Evolutionary conservation across 331 rosid genomes (phyloP).

Genomic region (Pyracantha coccinea): DNA sequence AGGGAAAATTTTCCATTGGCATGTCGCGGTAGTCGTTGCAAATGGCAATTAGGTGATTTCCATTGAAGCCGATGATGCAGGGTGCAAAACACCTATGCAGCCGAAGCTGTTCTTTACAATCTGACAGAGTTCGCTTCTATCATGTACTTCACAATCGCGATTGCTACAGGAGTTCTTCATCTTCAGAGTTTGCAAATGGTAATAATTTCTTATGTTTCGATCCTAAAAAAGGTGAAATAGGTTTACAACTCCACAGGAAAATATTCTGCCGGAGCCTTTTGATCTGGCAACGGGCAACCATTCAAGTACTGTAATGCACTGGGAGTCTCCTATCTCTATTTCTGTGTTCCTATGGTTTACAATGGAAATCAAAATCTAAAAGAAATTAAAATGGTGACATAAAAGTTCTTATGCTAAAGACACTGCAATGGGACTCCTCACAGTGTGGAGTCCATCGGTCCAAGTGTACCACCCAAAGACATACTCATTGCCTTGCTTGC

Average conservation of each 20-base stretch:
- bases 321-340: slow-evolving; percentile 1
- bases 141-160: not conserved
- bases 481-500: slow-evolving; percentile 23
- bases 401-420: slow-evolving; percentile 26
- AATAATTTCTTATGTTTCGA: not conserved
- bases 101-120: not conserved
- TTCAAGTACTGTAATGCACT: not conserved
- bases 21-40: no score
- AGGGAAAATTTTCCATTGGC: no score
- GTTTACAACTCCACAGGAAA: not conserved
- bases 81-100: not conserved
- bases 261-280: not conserved
- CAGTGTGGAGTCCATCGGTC: slow-evolving; percentile 34
- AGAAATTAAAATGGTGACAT: not conserved
- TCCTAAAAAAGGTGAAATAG: not conserved
- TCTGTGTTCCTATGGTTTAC: not conserved
- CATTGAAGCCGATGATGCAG: not conserved
- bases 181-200: not conserved
- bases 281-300: not conserved
- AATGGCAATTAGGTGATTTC: not conserved
- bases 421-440: slow-evolving; percentile 73
- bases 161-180: not conserved
- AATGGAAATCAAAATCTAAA: not conserved
- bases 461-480: slow-evolving; percentile 81
- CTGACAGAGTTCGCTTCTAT: not conserved